Conservation (phyloP, 352 stramenopile species). For the Phytophthora megakarya region DNA sequence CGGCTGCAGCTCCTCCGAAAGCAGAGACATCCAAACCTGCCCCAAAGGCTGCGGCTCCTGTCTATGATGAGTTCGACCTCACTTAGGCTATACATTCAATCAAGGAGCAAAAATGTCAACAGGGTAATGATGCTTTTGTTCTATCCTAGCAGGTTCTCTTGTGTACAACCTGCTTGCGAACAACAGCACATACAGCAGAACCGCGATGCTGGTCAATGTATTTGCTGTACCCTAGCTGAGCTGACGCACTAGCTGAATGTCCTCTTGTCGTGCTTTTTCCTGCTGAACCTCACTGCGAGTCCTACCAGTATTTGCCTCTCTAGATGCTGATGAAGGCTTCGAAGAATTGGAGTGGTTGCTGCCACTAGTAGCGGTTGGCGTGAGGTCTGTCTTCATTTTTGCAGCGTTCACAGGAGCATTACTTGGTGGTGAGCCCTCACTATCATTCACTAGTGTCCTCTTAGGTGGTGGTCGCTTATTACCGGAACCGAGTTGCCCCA, state of each 20-base stretch:
- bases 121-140: slow-evolving; percentile 23
- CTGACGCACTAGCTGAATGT: slow-evolving; percentile 66
- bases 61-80: slow-evolving; percentile 78
- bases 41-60: slow-evolving; percentile 20
- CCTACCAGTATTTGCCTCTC: slow-evolving; percentile 13
- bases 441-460: slow-evolving; percentile 20
- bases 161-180: slow-evolving; percentile 15
- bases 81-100: slow-evolving; percentile 47
- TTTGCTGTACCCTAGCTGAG: slow-evolving; percentile 41
- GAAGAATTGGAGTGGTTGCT: slow-evolving; percentile 10
- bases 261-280: slow-evolving; percentile 43
- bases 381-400: slow-evolving; percentile 38
- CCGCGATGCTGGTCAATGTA: slow-evolving; percentile 16
- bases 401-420: slow-evolving; percentile 20
- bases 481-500: slow-evolving; percentile 42
- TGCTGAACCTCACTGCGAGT: slow-evolving; percentile 53
- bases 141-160: slow-evolving; percentile 4
- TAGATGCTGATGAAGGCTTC: slow-evolving; percentile 7
- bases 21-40: slow-evolving; percentile 21
- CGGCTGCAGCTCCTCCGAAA: slow-evolving; percentile 25
- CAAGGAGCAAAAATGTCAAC: slow-evolving; percentile 13
- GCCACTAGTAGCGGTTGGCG: slow-evolving; percentile 17
- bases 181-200: slow-evolving; percentile 5
- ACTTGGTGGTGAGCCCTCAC: slow-evolving; percentile 12
- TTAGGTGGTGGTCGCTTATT: slow-evolving; percentile 34